Evolutionary conservation across 2,329 filamentous ascomycete species (phyloP).

Genomic region (Pseudogymnoascus sp.): DNA sequence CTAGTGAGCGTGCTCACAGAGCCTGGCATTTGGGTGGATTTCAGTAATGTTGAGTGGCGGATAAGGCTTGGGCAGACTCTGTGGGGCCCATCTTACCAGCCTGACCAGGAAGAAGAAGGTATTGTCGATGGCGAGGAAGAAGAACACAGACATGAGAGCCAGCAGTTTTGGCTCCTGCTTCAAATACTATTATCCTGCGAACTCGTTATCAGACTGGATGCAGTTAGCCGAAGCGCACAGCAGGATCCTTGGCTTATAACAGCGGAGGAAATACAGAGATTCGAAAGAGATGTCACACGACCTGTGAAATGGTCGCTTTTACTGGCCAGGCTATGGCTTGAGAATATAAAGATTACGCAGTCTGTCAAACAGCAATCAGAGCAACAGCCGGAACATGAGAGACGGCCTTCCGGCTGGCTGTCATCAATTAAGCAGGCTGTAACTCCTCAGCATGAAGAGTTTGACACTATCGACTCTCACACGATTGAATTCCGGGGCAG

Average conservation of each 20-base stretch:
- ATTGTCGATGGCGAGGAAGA: conserved; percentile 40
- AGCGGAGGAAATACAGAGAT: conserved; percentile 49
- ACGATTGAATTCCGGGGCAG: conserved; percentile 27
- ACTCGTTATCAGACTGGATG: conserved; percentile 55
- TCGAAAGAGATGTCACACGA: conserved; percentile 52
- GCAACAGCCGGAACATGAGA: not conserved
- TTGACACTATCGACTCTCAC: not conserved
- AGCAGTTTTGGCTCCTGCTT: conserved; percentile 59
- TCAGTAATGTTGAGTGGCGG: conserved; percentile 66
- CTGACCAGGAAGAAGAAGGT: conserved; percentile 44
- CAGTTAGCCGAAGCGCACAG: conserved; percentile 53
- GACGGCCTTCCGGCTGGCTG: not conserved
- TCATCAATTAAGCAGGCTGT: not conserved
- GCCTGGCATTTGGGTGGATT: conserved; percentile 65
- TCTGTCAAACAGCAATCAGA: not conserved
- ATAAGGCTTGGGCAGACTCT: conserved; percentile 64
- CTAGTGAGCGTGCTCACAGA: conserved; percentile 57
- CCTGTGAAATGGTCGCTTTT: conserved; percentile 61
- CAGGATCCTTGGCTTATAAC: conserved; percentile 43
- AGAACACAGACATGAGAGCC: conserved; percentile 36
- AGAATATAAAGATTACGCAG: conserved; percentile 50
- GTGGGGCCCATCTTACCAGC: conserved; percentile 48
- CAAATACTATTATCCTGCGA: conserved; percentile 59
- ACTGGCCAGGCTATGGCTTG: conserved; percentile 57
- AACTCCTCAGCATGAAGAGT: conserved; percentile 11